These are phyloP conservation scores for Pleurotus pulmonarius DNA, from an alignment of 768 basidiomycete genomes.

Conservation along the genomic window DNA sequence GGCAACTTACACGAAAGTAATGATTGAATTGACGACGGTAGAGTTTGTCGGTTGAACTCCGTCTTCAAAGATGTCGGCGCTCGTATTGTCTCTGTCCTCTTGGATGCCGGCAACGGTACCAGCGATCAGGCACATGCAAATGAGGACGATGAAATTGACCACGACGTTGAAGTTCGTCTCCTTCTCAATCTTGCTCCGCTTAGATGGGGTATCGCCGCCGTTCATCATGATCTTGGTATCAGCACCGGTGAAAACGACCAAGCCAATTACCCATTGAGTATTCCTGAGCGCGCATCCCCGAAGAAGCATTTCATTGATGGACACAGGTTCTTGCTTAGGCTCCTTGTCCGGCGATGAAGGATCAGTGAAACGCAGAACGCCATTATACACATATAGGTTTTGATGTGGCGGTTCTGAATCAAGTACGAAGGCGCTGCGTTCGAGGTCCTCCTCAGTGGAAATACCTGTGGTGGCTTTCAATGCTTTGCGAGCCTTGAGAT, in stretches of 20 bases:
- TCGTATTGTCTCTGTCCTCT: constrained; percentile 57
- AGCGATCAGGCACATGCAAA: constrained; percentile 71
- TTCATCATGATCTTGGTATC: constrained; percentile 94
- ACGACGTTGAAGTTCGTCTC: constrained; percentile 98
- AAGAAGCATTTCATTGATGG: constrained; percentile 90
- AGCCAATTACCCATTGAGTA: constrained; percentile 87
- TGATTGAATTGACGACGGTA: constrained; percentile 65
- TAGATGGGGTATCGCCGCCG: constrained; percentile 92
- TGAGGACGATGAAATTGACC: constrained; percentile 83
- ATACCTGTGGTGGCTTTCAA: constrained; percentile 74
- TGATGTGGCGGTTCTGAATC: constrained; percentile 94
- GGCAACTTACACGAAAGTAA: constrained; percentile 83
- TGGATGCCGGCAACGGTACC: constrained; percentile 76
- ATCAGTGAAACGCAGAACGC: constrained; percentile 74
- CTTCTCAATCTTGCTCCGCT: constrained; percentile 94
- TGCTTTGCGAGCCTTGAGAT: constrained; percentile 83
- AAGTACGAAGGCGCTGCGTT: constrained; percentile 80
- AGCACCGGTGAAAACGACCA: constrained; percentile 91
- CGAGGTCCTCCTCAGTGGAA: constrained; percentile 83
- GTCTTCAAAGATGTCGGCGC: constrained; percentile 68
- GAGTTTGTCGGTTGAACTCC: constrained; percentile 61
- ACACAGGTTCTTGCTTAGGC: constrained; percentile 62
- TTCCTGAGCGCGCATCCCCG: constrained; percentile 90
- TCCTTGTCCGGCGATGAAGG: constrained; percentile 36
- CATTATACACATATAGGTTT: constrained; percentile 90